Conservation (phyloP, 257 asterid genomes). For the Salvia hispanica region DNA sequence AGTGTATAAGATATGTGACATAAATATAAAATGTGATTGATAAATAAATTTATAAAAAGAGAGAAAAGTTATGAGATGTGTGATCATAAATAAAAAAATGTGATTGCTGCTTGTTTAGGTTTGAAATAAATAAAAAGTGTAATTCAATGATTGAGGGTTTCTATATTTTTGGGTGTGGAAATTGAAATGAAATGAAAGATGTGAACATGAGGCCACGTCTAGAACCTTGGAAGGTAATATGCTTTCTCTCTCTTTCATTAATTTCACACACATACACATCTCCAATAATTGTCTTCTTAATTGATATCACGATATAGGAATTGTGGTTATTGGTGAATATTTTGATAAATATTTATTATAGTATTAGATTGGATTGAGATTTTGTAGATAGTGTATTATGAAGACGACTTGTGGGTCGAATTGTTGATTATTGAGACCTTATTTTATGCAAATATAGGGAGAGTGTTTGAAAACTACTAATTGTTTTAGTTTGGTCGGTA, state of each 20-base stretch:
- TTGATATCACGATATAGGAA: neutral
- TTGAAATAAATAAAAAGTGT: constrained; percentile 17
- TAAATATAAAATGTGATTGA: neutral
- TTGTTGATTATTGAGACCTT: neutral
- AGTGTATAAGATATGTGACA: neutral
- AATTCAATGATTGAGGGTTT: constrained; percentile 35
- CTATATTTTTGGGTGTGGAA: constrained; percentile 24
- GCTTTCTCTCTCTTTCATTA: neutral
- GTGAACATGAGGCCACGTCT: constrained; percentile 38
- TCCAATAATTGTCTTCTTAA: constrained; percentile 9
- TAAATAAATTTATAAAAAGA: too few relatives aligned
- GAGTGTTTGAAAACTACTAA: too few relatives aligned
- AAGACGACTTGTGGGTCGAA: neutral
- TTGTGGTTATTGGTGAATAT: neutral
- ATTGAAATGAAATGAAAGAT: constrained; percentile 17
- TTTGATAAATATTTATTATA: neutral
- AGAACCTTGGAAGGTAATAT: neutral
- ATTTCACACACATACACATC: neutral
- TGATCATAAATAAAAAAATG: neutral
- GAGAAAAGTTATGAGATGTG: neutral
- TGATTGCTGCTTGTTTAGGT: neutral
- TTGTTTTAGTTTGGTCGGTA: too few relatives aligned
- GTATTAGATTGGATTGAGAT: neutral
- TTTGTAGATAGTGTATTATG: neutral
- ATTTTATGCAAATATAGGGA: too few relatives aligned